Conservation (phyloP, 1,284 basidiomycete species). For the Cryptococcus sp. region DNA sequence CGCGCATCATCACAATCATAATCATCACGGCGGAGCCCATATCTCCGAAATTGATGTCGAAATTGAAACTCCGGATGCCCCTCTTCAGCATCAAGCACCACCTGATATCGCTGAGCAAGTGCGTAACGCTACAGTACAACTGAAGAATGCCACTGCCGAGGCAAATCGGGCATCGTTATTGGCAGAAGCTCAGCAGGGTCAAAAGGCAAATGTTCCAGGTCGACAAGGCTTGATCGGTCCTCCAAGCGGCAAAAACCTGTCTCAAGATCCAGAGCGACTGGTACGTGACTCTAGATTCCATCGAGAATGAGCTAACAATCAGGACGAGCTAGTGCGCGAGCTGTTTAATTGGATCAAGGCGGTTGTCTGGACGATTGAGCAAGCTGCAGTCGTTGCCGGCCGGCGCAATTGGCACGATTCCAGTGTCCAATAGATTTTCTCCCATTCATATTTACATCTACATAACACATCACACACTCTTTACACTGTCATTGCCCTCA, state of each 20-base stretch:
- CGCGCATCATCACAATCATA: background rate
- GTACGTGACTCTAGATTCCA: constrained; percentile 15
- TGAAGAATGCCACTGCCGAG: background rate
- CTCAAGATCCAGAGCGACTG: constrained; percentile 41
- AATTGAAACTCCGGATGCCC: background rate
- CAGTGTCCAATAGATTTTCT: no score
- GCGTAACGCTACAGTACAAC: background rate
- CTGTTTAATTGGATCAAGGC: constrained; percentile 50
- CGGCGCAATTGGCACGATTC: constrained; percentile 19
- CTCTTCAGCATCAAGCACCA: background rate
- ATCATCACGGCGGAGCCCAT: background rate
- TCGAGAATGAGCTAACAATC: background rate
- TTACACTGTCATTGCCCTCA: no score
- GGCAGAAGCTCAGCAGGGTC: background rate
- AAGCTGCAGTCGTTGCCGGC: constrained; percentile 44
- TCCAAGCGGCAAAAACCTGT: constrained; percentile 17
- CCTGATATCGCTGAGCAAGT: constrained; percentile 1
- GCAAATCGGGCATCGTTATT: background rate
- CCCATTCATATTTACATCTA: no score
- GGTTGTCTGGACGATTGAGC: constrained; percentile 48
- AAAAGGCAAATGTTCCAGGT: background rate
- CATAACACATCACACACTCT: no score
- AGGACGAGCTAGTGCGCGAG: constrained; percentile 45
- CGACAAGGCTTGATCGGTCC: constrained; percentile 7
- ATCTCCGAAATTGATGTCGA: background rate